Evolutionary conservation across 345 rosid genomes (phyloP).

Genomic region (Brassica incana): DNA sequence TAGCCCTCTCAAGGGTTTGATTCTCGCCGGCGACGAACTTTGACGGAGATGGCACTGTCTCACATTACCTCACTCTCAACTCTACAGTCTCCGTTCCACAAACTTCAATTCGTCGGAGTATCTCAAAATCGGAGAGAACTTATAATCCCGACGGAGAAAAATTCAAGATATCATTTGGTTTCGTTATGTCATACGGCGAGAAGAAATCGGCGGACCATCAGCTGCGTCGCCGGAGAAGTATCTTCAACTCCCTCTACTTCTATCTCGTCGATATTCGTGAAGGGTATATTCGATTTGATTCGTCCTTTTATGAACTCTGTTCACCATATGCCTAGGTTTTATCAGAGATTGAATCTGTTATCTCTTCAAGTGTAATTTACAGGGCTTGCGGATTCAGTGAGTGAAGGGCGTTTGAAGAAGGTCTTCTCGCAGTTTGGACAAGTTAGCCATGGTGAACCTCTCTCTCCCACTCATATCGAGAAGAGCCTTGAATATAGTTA

Average conservation of each 20-base stretch:
- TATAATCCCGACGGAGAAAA: not conserved
- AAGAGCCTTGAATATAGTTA: not conserved
- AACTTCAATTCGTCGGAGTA: not conserved
- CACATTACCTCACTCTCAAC: not conserved
- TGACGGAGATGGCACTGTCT: conserved; percentile 42
- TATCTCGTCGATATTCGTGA: conserved; percentile 36
- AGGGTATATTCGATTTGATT: conserved; percentile 19
- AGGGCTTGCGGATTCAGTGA: conserved; percentile 55
- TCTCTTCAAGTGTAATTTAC: not conserved
- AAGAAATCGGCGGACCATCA: conserved; percentile 25
- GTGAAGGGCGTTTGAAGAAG: conserved; percentile 52
- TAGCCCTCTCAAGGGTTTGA: not conserved
- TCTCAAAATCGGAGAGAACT: not conserved
- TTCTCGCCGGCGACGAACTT: no score
- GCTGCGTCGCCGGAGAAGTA: conserved; percentile 28
- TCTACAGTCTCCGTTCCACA: not conserved
- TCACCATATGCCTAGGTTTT: not conserved
- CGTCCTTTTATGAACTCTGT: not conserved
- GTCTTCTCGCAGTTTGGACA: conserved; percentile 54
- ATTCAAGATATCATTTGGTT: conserved; percentile 8
- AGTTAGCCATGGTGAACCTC: conserved; percentile 46
- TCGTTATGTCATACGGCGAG: not conserved
- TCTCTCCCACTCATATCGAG: not conserved
- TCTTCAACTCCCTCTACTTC: conserved; percentile 25
- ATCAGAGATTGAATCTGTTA: not conserved